A percentile compares a stretch with the other conserved stretches of the same genome.
Conservation (phyloP, 768 basidiomycete species). For the Phylloporus sp. region DNA sequence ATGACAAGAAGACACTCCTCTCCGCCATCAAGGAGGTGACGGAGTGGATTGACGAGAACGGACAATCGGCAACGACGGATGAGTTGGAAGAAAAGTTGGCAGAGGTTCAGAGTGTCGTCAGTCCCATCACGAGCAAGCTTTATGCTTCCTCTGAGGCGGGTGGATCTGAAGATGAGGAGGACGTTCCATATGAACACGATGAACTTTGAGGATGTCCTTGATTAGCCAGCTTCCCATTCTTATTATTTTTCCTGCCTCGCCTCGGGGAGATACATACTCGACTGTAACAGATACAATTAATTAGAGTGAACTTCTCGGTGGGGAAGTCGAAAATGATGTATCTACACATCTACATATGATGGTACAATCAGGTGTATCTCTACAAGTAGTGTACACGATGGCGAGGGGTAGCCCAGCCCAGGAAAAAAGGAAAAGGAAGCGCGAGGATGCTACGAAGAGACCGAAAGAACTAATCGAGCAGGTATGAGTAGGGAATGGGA, state of each 20-base stretch:
- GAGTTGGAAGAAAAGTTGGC: conserved; percentile 88
- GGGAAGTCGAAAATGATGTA: background rate
- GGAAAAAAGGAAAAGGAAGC: background rate
- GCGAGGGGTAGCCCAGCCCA: background rate
- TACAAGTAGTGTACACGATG: conserved; percentile 10
- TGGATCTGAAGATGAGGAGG: conserved; percentile 39
- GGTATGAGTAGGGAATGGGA: background rate
- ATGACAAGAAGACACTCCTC: conserved; percentile 81
- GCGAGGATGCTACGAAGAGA: background rate
- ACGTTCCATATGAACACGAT: conserved; percentile 46
- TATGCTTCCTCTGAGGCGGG: conserved; percentile 47
- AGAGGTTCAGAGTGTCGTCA: conserved; percentile 71
- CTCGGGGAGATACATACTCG: background rate
- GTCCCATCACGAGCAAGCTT: conserved; percentile 84
- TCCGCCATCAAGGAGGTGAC: conserved; percentile 81
- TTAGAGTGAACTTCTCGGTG: conserved; percentile 12
- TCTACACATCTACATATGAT: background rate
- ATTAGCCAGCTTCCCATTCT: conserved; percentile 3
- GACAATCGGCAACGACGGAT: conserved; percentile 70
- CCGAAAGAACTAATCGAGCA: conserved; percentile 1
- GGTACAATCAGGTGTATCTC: background rate
- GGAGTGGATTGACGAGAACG: conserved; percentile 90
- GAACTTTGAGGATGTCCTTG: conserved; percentile 39
- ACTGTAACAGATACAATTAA: conserved; percentile 9
- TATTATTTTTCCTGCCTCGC: conserved; percentile 3